A percentile compares a stretch with the other conserved stretches of the same genome.
Conservation (phyloP, 2,329 filamentous ascomycete genomes). For the Stachybotrys elegans region DNA sequence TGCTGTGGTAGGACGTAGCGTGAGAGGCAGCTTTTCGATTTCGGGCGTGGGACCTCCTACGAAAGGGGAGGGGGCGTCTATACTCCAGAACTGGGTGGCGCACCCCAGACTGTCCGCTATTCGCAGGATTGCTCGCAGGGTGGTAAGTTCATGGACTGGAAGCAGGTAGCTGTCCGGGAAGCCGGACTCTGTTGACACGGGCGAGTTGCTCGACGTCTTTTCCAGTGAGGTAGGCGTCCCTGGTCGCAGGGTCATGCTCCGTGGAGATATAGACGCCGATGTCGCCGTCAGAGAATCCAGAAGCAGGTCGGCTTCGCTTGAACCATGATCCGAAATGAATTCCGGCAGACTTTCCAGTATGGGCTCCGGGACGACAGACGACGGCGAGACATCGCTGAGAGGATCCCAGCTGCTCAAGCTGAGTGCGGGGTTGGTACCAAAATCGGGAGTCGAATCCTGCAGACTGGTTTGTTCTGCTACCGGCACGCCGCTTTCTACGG, state of each 20-base stretch:
- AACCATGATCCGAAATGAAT: no score
- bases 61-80: constrained; percentile 44
- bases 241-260: constrained; percentile 11
- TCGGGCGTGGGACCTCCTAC: constrained; percentile 21
- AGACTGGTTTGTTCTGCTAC: no score
- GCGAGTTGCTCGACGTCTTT: constrained; percentile 11
- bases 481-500: no score
- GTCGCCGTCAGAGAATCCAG: no score
- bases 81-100: constrained; percentile 36
- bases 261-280: no score
- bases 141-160: constrained; percentile 40
- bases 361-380: no score
- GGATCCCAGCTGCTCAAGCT: no score
- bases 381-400: no score
- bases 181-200: constrained; percentile 13
- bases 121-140: constrained; percentile 41
- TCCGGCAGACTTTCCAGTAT: no score
- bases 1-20: constrained; percentile 45
- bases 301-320: no score
- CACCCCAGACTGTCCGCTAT: constrained; percentile 43
- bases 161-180: constrained; percentile 44
- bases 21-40: constrained; percentile 33
- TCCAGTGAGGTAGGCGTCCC: constrained; percentile 16
- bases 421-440: no score
- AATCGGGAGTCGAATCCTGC: no score